phyloP scores from a whole-genome alignment of 2,329 filamentous ascomycete species.

The Fusarium poae region DNA sequence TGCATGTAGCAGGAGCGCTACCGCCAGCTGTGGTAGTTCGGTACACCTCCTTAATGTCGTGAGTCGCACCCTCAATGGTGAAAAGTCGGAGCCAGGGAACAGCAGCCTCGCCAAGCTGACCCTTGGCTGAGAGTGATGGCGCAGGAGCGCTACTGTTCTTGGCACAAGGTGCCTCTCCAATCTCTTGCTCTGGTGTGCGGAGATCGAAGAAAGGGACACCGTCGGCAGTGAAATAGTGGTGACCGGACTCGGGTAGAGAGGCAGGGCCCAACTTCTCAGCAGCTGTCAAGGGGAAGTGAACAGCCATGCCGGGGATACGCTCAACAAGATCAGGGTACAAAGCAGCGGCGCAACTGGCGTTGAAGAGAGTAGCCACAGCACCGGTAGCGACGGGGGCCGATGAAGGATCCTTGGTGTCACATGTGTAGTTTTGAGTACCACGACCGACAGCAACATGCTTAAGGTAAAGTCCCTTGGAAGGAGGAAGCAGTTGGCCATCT shows the following conservation, averaged over 20 bases:
- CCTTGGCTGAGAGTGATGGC: slow-evolving; percentile 70
- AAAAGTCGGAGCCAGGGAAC: slow-evolving; percentile 86
- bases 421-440: slow-evolving; percentile 96
- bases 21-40: slow-evolving; percentile 88
- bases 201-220: slow-evolving; percentile 86
- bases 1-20: slow-evolving; percentile 78
- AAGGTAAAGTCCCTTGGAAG: slow-evolving; percentile 71
- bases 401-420: slow-evolving; percentile 70
- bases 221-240: slow-evolving; percentile 82
- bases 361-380: slow-evolving; percentile 87
- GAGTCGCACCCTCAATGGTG: slow-evolving; percentile 65
- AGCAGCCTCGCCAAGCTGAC: slow-evolving; percentile 73
- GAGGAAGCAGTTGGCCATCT: slow-evolving; percentile 68
- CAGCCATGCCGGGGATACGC: slow-evolving; percentile 74
- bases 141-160: slow-evolving; percentile 74
- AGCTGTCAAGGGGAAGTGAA: slow-evolving; percentile 72
- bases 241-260: slow-evolving; percentile 75
- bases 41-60: slow-evolving; percentile 80
- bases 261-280: slow-evolving; percentile 64
- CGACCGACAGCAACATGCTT: slow-evolving; percentile 87
- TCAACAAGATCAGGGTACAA: slow-evolving; percentile 75
- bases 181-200: slow-evolving; percentile 64
- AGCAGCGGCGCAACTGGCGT: slow-evolving; percentile 83
- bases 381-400: slow-evolving; percentile 75
- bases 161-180: slow-evolving; percentile 72